These are phyloP conservation scores for Aspergillus ochraceus DNA, from an alignment of 2,329 filamentous ascomycete genomes.

Conservation along the genomic window DNA sequence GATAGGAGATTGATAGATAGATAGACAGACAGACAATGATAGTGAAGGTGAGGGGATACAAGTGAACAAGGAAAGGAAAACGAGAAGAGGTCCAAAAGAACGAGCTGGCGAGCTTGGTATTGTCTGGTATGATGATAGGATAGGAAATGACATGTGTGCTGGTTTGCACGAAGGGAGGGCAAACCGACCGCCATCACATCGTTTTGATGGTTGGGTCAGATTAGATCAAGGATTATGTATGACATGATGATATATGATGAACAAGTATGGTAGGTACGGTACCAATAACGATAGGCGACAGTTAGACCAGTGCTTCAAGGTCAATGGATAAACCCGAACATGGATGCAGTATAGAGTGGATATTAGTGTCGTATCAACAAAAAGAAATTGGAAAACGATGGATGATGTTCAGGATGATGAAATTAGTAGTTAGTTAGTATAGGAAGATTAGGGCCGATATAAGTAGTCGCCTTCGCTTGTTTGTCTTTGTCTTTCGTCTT, in stretches of 20 bases:
- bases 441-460: background rate
- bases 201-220: background rate
- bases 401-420: background rate
- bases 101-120: too few relatives aligned
- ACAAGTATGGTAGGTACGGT: background rate
- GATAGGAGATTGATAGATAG: background rate
- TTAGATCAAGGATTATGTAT: background rate
- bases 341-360: background rate
- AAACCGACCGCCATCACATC: too few relatives aligned
- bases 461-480: background rate
- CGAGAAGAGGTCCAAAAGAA: too few relatives aligned
- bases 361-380: background rate
- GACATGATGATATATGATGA: too few relatives aligned
- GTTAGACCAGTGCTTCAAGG: too few relatives aligned
- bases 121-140: background rate
- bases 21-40: background rate
- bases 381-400: background rate
- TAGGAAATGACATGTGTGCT: background rate
- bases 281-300: background rate
- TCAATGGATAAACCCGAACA: too few relatives aligned
- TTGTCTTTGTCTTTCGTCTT: background rate
- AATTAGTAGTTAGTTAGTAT: background rate
- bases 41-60: background rate
- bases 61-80: too few relatives aligned
- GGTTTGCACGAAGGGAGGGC: background rate